Evolutionary conservation across 2,329 filamentous ascomycete species (phyloP).

Genomic region (Colletotrichum sp.): DNA sequence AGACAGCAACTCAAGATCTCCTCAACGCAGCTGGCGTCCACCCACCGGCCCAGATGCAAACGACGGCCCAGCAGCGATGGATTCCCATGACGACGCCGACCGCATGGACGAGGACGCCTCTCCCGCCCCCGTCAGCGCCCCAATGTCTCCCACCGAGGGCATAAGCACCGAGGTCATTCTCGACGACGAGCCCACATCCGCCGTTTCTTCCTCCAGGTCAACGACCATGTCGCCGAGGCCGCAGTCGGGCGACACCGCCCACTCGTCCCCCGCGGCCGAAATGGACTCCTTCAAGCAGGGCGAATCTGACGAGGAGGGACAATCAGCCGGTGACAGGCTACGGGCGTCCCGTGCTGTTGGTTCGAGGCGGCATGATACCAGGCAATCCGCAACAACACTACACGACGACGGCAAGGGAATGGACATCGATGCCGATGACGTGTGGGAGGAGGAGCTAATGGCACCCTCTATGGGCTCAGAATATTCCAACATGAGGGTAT

Average conservation of each 20-base stretch:
- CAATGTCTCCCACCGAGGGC: conserved; percentile 9
- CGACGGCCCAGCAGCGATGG: conserved; percentile 23
- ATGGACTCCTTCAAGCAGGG: conserved; percentile 40
- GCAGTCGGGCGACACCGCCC: conserved; percentile 34
- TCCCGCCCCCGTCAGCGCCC: conserved; percentile 26
- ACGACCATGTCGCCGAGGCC: conserved; percentile 48
- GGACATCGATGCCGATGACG: conserved; percentile 23
- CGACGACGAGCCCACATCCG: conserved; percentile 24
- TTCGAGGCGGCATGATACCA: neutral
- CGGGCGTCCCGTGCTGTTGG: neutral
- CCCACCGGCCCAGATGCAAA: neutral
- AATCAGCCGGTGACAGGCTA: neutral
- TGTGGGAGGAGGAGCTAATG: conserved; percentile 31
- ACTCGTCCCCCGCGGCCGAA: conserved; percentile 37
- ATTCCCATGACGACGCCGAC: conserved; percentile 28
- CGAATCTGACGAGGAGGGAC: conserved; percentile 39
- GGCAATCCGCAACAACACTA: neutral
- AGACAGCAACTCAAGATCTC: conserved; percentile 30
- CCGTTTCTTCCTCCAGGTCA: conserved; percentile 39
- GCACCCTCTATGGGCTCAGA: conserved; percentile 42
- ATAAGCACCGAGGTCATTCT: conserved; percentile 21
- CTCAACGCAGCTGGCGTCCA: conserved; percentile 20
- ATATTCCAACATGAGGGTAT: conserved; percentile 39
- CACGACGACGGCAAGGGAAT: conserved; percentile 24
- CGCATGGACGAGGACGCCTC: conserved; percentile 25